Conservation (phyloP, 1,284 basidiomycete genomes). For the Cystobasidium slooffiae region DNA sequence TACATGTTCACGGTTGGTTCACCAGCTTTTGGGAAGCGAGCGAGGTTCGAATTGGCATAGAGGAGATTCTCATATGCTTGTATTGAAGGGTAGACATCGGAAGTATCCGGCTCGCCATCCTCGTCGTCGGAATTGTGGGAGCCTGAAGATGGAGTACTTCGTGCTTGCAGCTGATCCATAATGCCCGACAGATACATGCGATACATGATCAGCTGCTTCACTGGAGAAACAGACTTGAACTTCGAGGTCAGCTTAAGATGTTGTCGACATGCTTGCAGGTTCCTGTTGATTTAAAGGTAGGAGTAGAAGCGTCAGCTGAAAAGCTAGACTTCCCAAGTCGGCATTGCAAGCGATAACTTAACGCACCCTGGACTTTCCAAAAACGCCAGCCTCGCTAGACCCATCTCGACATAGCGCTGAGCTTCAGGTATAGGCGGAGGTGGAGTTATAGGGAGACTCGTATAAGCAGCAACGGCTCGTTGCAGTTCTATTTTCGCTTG, state of each 20-base stretch:
- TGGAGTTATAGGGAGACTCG: slow-evolving; percentile 25
- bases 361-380: slow-evolving; percentile 18
- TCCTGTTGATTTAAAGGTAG: not conserved
- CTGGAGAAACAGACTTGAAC: slow-evolving; percentile 24
- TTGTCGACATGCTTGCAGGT: slow-evolving; percentile 17
- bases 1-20: slow-evolving; percentile 30
- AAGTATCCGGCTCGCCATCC: slow-evolving; percentile 11
- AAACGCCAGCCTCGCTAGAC: slow-evolving; percentile 19
- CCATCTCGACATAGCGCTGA: slow-evolving; percentile 36
- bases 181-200: slow-evolving; percentile 16
- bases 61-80: slow-evolving; percentile 34
- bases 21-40: slow-evolving; percentile 35
- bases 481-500: not conserved
- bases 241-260: slow-evolving; percentile 17
- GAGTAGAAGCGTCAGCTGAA: not conserved
- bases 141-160: not conserved
- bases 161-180: slow-evolving; percentile 18
- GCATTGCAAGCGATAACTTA: not conserved
- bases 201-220: slow-evolving; percentile 20
- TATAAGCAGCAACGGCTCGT: slow-evolving; percentile 13
- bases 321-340: not conserved
- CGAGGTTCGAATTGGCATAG: slow-evolving; percentile 9
- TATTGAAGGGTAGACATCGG: slow-evolving; percentile 26
- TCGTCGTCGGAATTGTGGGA: not conserved
- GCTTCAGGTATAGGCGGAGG: slow-evolving; percentile 42